phyloP scores from a whole-genome alignment of 306 rosid species.

The Ceratonia siliqua region DNA sequence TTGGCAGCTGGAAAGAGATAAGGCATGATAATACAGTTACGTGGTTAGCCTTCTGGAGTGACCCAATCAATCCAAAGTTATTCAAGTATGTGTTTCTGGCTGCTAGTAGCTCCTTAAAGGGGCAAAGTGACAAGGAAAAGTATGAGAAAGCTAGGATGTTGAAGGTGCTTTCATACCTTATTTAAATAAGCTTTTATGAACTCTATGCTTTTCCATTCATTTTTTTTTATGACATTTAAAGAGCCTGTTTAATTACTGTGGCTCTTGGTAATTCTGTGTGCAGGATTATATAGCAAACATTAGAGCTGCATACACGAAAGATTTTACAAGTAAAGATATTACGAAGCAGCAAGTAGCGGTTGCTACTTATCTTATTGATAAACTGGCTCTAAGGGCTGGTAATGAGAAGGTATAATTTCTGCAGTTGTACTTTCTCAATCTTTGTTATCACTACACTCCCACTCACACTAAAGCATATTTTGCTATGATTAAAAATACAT shows the following conservation, averaged over 20 bases:
- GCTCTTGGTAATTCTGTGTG: conserved; percentile 33
- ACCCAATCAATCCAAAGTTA: conserved; percentile 87
- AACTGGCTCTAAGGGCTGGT: conserved; percentile 98
- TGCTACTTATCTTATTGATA: conserved; percentile 95
- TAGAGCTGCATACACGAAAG: conserved; percentile 80
- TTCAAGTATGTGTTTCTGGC: conserved; percentile 95
- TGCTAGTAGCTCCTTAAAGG: conserved; percentile 94
- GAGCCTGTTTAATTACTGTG: conserved; percentile 5
- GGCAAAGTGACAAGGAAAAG: conserved; percentile 97
- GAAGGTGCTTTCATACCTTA: conserved; percentile 55
- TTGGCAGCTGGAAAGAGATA: conserved; percentile 90
- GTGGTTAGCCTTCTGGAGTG: conserved; percentile 95
- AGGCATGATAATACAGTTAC: conserved; percentile 89
- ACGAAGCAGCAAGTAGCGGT: conserved; percentile 84
- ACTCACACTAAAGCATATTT: background rate
- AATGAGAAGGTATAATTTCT: conserved; percentile 77
- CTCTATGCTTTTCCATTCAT: background rate
- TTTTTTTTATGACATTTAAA: conserved; percentile 22
- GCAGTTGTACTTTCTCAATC: background rate
- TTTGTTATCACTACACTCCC: background rate
- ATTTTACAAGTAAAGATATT: conserved; percentile 74
- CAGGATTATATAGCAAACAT: conserved; percentile 83
- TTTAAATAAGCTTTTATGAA: conserved; percentile 17
- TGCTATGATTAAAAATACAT: background rate
- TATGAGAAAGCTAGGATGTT: conserved; percentile 95